phyloP scores from a whole-genome alignment of 75 land plant species.

The Pseudotsuga menziesii region DNA sequence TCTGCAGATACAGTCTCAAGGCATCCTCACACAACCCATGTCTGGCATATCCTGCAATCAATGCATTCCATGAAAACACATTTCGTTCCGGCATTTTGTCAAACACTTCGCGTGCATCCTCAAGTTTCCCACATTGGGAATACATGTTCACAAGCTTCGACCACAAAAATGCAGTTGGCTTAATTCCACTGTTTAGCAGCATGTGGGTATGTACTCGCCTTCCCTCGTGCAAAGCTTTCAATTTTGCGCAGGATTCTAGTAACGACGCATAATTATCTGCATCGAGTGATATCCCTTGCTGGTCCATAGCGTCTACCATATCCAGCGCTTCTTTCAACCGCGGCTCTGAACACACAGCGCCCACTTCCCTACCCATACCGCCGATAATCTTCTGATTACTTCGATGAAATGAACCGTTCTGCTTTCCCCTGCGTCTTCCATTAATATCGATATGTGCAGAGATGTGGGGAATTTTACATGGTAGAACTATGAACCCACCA shows the following conservation, averaged over 20 bases:
- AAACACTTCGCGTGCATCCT: constrained; percentile 17
- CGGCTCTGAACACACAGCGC: no score
- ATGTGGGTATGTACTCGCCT: constrained; percentile 14
- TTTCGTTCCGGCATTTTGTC: constrained; percentile 9
- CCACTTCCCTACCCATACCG: no score
- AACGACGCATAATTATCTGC: neutral
- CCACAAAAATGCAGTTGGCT: constrained; percentile 7
- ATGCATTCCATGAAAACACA: constrained; percentile 28
- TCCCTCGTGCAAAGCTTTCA: constrained; percentile 10
- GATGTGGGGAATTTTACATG: no score
- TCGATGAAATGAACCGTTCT: no score
- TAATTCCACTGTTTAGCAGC: constrained; percentile 6
- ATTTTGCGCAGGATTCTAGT: constrained; percentile 15
- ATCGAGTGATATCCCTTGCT: neutral
- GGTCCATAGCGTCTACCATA: neutral
- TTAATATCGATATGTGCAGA: no score
- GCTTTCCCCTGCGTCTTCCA: no score
- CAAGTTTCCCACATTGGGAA: constrained; percentile 10
- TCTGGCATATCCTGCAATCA: constrained; percentile 20
- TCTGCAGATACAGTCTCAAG: neutral
- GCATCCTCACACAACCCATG: constrained; percentile 7
- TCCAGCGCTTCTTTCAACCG: neutral
- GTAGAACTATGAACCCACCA: no score
- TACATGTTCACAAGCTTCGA: constrained; percentile 22
- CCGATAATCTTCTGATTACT: no score